A percentile compares a stretch with the other conserved stretches of the same genome.
phyloP scores from a whole-genome alignment of 2,329 filamentous ascomycete genomes.

The Fusarium nodosum region DNA sequence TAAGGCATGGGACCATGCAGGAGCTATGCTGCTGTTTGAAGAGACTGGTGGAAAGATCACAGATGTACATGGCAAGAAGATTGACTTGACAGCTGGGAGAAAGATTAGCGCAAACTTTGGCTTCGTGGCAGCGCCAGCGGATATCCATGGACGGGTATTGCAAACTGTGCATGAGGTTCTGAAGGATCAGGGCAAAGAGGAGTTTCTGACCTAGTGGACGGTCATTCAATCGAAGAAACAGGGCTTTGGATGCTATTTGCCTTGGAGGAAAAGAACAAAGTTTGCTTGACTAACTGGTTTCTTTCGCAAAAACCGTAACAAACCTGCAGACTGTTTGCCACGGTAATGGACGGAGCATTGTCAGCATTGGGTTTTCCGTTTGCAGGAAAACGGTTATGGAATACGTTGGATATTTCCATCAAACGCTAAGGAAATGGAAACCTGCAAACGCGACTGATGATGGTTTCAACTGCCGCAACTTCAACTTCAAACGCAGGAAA shows the following conservation, averaged over 20 bases:
- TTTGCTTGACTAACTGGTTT: background rate
- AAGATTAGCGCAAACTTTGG: slow-evolving; percentile 66
- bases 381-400: background rate
- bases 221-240: rapidly evolving
- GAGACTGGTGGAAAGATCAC: slow-evolving; percentile 69
- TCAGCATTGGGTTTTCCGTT: background rate
- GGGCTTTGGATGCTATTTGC: rapidly evolving
- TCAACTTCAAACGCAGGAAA: background rate
- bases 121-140: slow-evolving; percentile 66
- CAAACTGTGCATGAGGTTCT: slow-evolving; percentile 85
- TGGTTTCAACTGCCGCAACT: background rate
- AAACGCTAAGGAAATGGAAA: background rate
- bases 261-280: background rate
- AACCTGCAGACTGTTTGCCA: background rate
- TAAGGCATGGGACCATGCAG: slow-evolving; percentile 72
- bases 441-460: background rate
- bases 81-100: slow-evolving; percentile 65
- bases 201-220: slow-evolving; percentile 33
- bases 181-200: slow-evolving; percentile 52
- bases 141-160: slow-evolving; percentile 61
- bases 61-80: slow-evolving; percentile 64
- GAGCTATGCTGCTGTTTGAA: slow-evolving; percentile 70
- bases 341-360: background rate
- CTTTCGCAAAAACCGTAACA: background rate
- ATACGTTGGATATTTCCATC: background rate